Percentiles rank a stretch among this genome's conserved stretches.
Conservation (phyloP, 192 early-diverging fungal species). For the Coemansia sp. region DNA sequence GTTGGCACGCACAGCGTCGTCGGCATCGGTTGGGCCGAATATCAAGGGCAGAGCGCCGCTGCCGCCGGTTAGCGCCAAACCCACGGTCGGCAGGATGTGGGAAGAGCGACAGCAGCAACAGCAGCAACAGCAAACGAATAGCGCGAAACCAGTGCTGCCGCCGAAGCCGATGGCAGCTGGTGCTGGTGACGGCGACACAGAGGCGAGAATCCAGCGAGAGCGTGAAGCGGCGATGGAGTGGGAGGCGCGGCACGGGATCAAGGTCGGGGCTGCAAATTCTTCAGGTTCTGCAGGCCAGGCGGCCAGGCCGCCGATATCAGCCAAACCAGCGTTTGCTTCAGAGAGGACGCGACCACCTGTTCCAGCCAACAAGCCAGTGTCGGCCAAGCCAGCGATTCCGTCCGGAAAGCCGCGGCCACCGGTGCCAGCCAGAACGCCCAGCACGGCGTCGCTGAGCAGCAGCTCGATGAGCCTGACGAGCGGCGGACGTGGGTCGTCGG, state of each 20-base stretch:
- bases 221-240: constrained; percentile 26
- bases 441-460: background rate
- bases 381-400: constrained; percentile 13
- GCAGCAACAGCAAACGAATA: background rate
- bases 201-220: constrained; percentile 18
- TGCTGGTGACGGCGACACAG: constrained; percentile 4
- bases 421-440: background rate
- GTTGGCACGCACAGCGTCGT: background rate
- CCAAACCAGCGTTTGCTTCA: background rate
- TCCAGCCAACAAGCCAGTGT: background rate
- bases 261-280: background rate
- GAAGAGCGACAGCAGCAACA: background rate
- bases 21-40: background rate
- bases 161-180: constrained; percentile 11
- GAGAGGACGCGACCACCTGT: background rate
- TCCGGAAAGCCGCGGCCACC: constrained; percentile 5
- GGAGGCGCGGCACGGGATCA: constrained; percentile 33
- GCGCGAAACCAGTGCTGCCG: background rate
- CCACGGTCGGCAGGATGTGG: background rate
- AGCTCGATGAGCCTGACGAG: background rate
- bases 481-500: too few species aligned
- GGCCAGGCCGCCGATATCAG: background rate
- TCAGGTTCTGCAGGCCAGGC: background rate
- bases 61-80: background rate
- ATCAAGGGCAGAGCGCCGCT: background rate